Base-by-base conservation (phyloP, 768 basidiomycete genomes). In the Rhizopogon salebrosus region DNA sequence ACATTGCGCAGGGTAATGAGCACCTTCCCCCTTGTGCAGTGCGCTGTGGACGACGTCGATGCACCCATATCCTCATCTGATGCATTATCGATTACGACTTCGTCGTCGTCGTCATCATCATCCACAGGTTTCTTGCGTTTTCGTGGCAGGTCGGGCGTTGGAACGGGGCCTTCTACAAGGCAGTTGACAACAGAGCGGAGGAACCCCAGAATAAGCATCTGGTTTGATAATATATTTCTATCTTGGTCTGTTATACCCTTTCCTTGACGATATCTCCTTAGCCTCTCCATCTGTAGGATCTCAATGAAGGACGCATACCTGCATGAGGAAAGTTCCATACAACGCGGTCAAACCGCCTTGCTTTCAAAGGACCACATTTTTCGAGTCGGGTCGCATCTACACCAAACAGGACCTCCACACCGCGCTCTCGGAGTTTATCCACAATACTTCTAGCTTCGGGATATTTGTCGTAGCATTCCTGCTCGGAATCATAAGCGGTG, bases 291-390 rank as follows among this genome's bases (percentile, higher is more conserved):
- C 3, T 20, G 41, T 42, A 49, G 22, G 52, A 45, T 18, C 6
- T 27, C 29, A 6, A 54, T 22, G 43, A 42, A 34, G n/a, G 52
- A 42, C 11, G 62, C 82, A 57, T 62, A 91, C 95, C 95, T 62
- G 89, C 88, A 72, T 98, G 95, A 54, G 95, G 95, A 65, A 98
- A 98, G 66, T 98, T 97, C 86, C 92, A 98, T 6, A 91, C 82
- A 52, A 98, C 79, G 55, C 80, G 81, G 68, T 92, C 87, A 80
- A 87, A 89, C 51, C 70, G 78, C 56, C 74, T 71, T 37, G 80
- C 81, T 56, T 83, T 88, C 41, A 95, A 67, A 6, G 67, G 63
- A 6, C 77, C 53, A 36, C 73, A 68, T 55, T 77, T 87, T 50
- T 85, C 85, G 31, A 98, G 69, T 52, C 73, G 78, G 6, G 85